These are phyloP conservation scores for Begonia loranthoides DNA, from an alignment of 306 rosid genomes.

Conservation along the genomic window DNA sequence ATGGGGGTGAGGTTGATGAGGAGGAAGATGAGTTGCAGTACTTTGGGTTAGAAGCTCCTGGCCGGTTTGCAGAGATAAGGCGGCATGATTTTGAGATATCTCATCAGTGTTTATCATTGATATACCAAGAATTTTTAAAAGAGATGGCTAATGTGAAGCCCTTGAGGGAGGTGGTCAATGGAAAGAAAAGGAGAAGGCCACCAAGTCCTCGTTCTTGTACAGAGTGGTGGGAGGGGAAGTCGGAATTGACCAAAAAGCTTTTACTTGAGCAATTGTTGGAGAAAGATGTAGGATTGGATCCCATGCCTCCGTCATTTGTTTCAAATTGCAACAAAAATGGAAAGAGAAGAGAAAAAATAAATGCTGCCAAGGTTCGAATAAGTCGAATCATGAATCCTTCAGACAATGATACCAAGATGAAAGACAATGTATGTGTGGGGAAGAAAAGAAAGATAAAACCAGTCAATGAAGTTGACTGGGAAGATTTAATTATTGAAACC, in stretches of 20 bases:
- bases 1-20: slow-evolving; percentile 11
- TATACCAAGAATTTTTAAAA: slow-evolving; percentile 27
- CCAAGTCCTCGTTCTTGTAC: slow-evolving; percentile 21
- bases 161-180: slow-evolving; percentile 15
- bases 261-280: slow-evolving; percentile 37
- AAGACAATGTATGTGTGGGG: slow-evolving; percentile 4
- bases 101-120: slow-evolving; percentile 44
- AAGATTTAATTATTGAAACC: slow-evolving; percentile 71
- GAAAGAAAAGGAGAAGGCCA: slow-evolving; percentile 11
- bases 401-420: slow-evolving; percentile 8
- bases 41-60: slow-evolving; percentile 13
- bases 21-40: slow-evolving; percentile 22
- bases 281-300: slow-evolving; percentile 58
- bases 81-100: slow-evolving; percentile 30
- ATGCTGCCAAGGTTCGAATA: slow-evolving; percentile 53
- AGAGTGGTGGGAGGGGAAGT: slow-evolving; percentile 78
- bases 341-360: slow-evolving; percentile 47
- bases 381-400: slow-evolving; percentile 36
- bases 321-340: slow-evolving; percentile 23
- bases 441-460: slow-evolving; percentile 32
- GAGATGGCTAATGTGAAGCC: slow-evolving; percentile 12
- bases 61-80: background rate
- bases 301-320: slow-evolving; percentile 62
- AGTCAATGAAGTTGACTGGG: slow-evolving; percentile 43
- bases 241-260: slow-evolving; percentile 63